phyloP scores from a whole-genome alignment of 2,329 filamentous ascomycete genomes.

The Ascosphaera aggregata region DNA sequence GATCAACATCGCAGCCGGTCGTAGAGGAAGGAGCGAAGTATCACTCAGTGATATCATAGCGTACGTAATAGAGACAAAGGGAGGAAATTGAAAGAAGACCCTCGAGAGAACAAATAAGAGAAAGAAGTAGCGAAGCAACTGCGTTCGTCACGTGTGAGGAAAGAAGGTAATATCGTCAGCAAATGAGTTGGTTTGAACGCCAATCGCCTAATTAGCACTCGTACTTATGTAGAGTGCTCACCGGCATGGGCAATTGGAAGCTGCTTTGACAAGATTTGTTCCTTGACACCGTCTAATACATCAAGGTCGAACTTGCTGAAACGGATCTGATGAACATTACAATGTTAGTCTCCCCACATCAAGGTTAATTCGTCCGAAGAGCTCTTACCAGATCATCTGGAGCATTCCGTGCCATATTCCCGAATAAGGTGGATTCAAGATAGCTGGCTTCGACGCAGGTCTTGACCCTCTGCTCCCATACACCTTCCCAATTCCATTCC shows the following conservation, averaged over 20 bases:
- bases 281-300: slow-evolving; percentile 13
- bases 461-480: slow-evolving; percentile 78
- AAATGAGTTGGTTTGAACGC: too few species aligned
- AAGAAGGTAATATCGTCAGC: too few species aligned
- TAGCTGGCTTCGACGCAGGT: slow-evolving; percentile 55
- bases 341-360: slow-evolving; percentile 1
- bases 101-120: too few species aligned
- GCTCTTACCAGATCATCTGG: slow-evolving; percentile 48
- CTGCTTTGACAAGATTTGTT: slow-evolving; percentile 13
- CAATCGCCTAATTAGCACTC: slow-evolving; percentile 5
- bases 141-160: too few species aligned
- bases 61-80: background rate
- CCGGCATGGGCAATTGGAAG: background rate
- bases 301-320: slow-evolving; percentile 16
- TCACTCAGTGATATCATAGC: background rate
- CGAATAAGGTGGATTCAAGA: slow-evolving; percentile 59
- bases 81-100: too few species aligned
- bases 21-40: background rate
- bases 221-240: slow-evolving; percentile 5
- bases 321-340: slow-evolving; percentile 17
- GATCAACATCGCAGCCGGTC: too few species aligned
- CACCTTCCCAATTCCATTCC: slow-evolving; percentile 95
- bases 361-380: background rate
- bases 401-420: slow-evolving; percentile 28
- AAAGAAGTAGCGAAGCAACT: too few species aligned